Evolutionary conservation across 495 filamentous ascomycete genomes (phyloP), one percentile per base, ranked within the genome.

Genomic region (Penicillium fimorum): DNA sequence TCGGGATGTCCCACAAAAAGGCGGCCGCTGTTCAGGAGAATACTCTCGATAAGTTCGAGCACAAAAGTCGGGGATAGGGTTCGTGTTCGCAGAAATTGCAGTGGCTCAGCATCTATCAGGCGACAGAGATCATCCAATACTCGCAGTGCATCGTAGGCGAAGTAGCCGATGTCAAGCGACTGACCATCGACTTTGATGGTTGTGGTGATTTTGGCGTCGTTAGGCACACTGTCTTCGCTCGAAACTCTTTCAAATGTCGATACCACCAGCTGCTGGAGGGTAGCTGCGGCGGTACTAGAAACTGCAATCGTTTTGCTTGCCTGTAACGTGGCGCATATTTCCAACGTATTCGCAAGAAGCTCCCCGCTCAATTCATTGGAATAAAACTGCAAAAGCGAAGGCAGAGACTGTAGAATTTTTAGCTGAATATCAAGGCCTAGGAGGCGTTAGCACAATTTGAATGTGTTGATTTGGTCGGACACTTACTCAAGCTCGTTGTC

Each of bases 241-340:
- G 84, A 82, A 2, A 97, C 90, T 70, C 93, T 91, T 69, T 98
- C 95, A 73, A 96, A 97, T 2, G 92, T 88, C 5, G 88, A 87
- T 47, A 91, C 89, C 6, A 97, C 87, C 18, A 97, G 84, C 72
- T 98, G 94, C 70, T 96, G 94, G 50, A 98, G 75, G 3, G 95
- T 96, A 44, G 94, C 94, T 27, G 93, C 91, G 17, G 94, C 92
- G 1, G 94, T 96, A 57, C 94, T 95, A 58, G 91, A 93, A 60
- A 97, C 92, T 24, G 95, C 90, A 30, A 85, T 84, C 71, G 87
- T 92, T 72, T 96, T 97, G 69, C 89, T 91, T 27, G 84, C 85
- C 70, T 97, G 92, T 43, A 98, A 69, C 46, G 88, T 87, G 35
- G 91, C 92, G 70, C 94, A 97, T 69, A 96, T 89, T 66, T 95